Percentiles rank a stretch among this genome's conserved stretches.
Evolutionary conservation across 345 rosid genomes (phyloP).

Genomic region (Citrus sp.): DNA sequence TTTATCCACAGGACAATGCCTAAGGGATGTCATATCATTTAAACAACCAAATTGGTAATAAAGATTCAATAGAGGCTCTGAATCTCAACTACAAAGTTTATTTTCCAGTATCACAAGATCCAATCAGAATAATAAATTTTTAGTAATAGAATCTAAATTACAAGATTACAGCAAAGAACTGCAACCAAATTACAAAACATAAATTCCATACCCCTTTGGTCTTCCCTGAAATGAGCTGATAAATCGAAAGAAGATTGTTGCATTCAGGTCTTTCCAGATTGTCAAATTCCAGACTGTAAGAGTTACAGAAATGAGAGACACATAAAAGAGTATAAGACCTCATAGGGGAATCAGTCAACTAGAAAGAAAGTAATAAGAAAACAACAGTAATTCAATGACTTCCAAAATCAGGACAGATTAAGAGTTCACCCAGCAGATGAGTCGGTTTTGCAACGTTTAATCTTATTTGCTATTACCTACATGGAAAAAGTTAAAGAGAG

Average conservation of each 20-base stretch:
- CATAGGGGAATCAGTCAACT: not conserved
- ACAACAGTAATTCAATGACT: not conserved
- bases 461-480: conserved; percentile 79
- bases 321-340: not conserved
- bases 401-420: not conserved
- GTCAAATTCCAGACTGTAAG: conserved; percentile 74
- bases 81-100: not conserved
- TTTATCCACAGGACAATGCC: not conserved
- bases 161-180: not conserved
- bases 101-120: not conserved
- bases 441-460: conserved; percentile 92
- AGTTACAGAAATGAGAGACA: conserved; percentile 15
- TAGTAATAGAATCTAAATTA: too few relatives aligned
- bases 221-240: conserved; percentile 80
- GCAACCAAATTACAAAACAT: not conserved
- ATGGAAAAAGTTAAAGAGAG: conserved; percentile 9
- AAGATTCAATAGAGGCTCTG: not conserved
- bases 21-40: not conserved
- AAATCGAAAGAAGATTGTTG: conserved; percentile 82
- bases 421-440: conserved; percentile 60
- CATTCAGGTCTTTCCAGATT: conserved; percentile 95
- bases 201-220: conserved; percentile 61
- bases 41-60: not conserved
- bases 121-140: not conserved
- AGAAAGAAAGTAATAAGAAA: not conserved